Percentiles rank a stretch among this genome's conserved stretches.
phyloP scores from a whole-genome alignment of 2,329 filamentous ascomycete genomes.

The Clonostachys sp. region DNA sequence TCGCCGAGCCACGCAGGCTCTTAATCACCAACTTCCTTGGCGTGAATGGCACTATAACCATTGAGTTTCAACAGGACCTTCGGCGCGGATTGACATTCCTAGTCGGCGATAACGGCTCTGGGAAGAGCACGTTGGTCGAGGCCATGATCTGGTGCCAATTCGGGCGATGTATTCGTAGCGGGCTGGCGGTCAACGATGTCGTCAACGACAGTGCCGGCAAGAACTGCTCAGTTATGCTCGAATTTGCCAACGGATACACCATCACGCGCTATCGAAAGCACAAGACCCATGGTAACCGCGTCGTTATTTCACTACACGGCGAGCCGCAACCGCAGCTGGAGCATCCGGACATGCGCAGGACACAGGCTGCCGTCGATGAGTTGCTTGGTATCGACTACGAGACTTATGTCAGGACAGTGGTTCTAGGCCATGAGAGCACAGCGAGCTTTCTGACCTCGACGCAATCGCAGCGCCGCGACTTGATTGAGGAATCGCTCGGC shows the following conservation, averaged over 20 bases:
- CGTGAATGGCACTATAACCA: no score
- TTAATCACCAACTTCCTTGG: no score
- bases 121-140: no score
- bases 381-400: slow-evolving; percentile 10
- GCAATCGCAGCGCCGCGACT: slow-evolving; percentile 1
- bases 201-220: slow-evolving; percentile 9
- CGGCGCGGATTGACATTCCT: no score
- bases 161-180: background rate
- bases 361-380: slow-evolving; percentile 9
- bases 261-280: slow-evolving; percentile 11
- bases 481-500: slow-evolving; percentile 5
- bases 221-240: slow-evolving; percentile 10
- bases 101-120: no score
- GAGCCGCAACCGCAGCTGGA: slow-evolving; percentile 8
- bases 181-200: slow-evolving; percentile 7
- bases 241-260: slow-evolving; percentile 11
- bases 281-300: slow-evolving; percentile 4
- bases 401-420: slow-evolving; percentile 8
- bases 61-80: no score
- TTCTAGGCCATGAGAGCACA: slow-evolving; percentile 11
- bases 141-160: no score
- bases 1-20: no score
- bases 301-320: slow-evolving; percentile 5
- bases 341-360: slow-evolving; percentile 1
- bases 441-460: slow-evolving; percentile 10